Conservation (phyloP, 1,284 basidiomycete genomes). For the Ganoderma leucocontextum region DNA sequence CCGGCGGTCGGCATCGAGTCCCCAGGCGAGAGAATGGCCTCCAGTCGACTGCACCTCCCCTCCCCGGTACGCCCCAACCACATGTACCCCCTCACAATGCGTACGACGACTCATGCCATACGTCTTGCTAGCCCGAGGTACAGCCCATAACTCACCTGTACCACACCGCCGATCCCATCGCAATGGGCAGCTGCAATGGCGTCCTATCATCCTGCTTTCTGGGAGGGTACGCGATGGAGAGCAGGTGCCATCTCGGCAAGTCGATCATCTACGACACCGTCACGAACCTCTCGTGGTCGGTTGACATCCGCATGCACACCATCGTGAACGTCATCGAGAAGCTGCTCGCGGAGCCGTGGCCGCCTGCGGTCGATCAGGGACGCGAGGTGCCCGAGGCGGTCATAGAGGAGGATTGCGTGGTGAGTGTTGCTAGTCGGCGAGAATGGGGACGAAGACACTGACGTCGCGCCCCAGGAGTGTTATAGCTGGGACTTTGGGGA, state of each 20-base stretch:
- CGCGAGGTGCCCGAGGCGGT: slow-evolving; percentile 65
- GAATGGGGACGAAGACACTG: background rate
- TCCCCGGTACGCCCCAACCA: slow-evolving; percentile 60
- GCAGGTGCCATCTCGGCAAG: slow-evolving; percentile 85
- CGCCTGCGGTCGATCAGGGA: slow-evolving; percentile 60
- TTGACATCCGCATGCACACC: slow-evolving; percentile 83
- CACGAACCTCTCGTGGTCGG: slow-evolving; percentile 83
- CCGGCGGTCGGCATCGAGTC: slow-evolving; percentile 93
- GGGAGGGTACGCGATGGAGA: slow-evolving; percentile 83
- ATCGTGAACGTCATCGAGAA: slow-evolving; percentile 87
- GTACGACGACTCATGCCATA: background rate
- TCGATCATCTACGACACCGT: slow-evolving; percentile 93
- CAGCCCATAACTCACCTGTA: slow-evolving; percentile 86
- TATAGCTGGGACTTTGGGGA: slow-evolving; percentile 78
- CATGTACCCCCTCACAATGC: too few species aligned
- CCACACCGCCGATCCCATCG: slow-evolving; percentile 88
- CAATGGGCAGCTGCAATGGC: slow-evolving; percentile 86
- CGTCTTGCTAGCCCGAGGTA: slow-evolving; percentile 61
- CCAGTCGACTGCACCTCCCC: slow-evolving; percentile 89
- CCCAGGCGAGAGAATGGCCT: slow-evolving; percentile 90
- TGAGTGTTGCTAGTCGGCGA: slow-evolving; percentile 44
- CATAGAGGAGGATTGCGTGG: slow-evolving; percentile 68
- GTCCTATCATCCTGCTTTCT: slow-evolving; percentile 76
- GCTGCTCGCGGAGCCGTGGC: slow-evolving; percentile 82
- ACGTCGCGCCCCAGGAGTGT: slow-evolving; percentile 61